These are phyloP conservation scores for Limtongia smithiae DNA, from an alignment of 805 yeast species.

Conservation along the genomic window DNA sequence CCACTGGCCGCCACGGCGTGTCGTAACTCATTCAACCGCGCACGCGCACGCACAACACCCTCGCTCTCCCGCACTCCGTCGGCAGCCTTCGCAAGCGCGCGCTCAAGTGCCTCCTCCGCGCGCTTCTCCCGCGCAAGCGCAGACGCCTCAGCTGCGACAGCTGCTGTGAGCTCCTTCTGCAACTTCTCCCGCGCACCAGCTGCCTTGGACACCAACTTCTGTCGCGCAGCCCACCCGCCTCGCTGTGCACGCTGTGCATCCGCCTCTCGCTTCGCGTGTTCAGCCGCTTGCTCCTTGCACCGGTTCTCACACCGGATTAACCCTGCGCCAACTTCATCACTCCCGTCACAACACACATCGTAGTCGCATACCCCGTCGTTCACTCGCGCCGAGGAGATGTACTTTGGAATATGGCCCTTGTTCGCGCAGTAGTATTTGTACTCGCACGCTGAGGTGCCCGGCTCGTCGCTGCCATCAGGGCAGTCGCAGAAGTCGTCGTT, in stretches of 20 bases:
- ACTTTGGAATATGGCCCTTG: constrained; percentile 60
- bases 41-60: constrained; percentile 12
- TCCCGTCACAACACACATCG: constrained; percentile 87
- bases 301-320: constrained; percentile 50
- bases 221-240: constrained; percentile 41
- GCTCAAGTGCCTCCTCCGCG: constrained; percentile 37
- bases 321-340: constrained; percentile 66
- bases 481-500: constrained; percentile 94
- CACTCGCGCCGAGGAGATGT: constrained; percentile 63
- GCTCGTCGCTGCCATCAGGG: constrained; percentile 97
- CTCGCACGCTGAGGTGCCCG: constrained; percentile 85
- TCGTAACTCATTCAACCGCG: constrained; percentile 21
- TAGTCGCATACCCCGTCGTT: constrained; percentile 93
- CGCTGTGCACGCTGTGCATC: constrained; percentile 29
- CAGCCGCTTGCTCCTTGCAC: constrained; percentile 51
- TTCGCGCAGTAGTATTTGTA: constrained; percentile 73
- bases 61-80: constrained; percentile 13
- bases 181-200: constrained; percentile 27
- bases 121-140: constrained; percentile 21
- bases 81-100: constrained; percentile 23
- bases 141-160: constrained; percentile 32
- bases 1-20: constrained; percentile 9
- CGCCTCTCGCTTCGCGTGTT: constrained; percentile 35
- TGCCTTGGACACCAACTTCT: constrained; percentile 37
- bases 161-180: constrained; percentile 21